A percentile compares a stretch with the other conserved stretches of the same genome.
phyloP scores from a whole-genome alignment of 768 basidiomycete genomes.

The Tricholoma hemisulphureum region DNA sequence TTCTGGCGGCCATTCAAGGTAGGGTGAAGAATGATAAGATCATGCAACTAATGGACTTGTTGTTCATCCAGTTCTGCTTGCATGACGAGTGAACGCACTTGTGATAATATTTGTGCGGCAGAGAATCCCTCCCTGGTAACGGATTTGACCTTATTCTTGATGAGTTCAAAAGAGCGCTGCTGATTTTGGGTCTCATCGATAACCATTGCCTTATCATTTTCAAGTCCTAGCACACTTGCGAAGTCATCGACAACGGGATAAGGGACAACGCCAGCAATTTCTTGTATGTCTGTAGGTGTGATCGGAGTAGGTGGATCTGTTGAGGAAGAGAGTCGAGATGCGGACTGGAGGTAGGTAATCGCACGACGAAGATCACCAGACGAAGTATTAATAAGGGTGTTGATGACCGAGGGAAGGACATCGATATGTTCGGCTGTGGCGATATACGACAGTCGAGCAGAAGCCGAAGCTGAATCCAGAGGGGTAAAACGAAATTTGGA shows the following conservation, averaged over 20 bases:
- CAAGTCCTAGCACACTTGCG: constrained; percentile 70
- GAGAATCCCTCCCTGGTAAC: constrained; percentile 90
- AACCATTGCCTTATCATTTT: constrained; percentile 51
- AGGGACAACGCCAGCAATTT: constrained; percentile 96
- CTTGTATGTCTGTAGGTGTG: constrained; percentile 78
- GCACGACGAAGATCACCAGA: constrained; percentile 93
- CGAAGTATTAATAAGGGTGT: constrained; percentile 75
- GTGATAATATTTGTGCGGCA: constrained; percentile 81
- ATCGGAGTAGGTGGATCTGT: constrained; percentile 73
- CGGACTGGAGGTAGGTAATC: constrained; percentile 97
- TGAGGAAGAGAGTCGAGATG: constrained; percentile 79
- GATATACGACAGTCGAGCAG: constrained; percentile 74
- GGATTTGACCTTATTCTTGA: constrained; percentile 70
- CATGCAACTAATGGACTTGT: constrained; percentile 68
- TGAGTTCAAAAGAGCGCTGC: constrained; percentile 50
- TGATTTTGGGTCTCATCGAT: constrained; percentile 44
- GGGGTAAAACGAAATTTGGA: constrained; percentile 99
- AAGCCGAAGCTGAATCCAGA: constrained; percentile 75
- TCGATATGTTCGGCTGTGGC: constrained; percentile 71
- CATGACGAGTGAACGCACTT: constrained; percentile 49
- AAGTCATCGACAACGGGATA: constrained; percentile 67
- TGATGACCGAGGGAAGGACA: constrained; percentile 57
- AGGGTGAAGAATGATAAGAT: constrained; percentile 81
- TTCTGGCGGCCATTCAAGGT: constrained; percentile 80
- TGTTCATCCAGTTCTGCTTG: constrained; percentile 3